Percentiles rank a stretch among this genome's conserved stretches.
phyloP scores from a whole-genome alignment of 306 rosid genomes.

The Begonia loranthoides region DNA sequence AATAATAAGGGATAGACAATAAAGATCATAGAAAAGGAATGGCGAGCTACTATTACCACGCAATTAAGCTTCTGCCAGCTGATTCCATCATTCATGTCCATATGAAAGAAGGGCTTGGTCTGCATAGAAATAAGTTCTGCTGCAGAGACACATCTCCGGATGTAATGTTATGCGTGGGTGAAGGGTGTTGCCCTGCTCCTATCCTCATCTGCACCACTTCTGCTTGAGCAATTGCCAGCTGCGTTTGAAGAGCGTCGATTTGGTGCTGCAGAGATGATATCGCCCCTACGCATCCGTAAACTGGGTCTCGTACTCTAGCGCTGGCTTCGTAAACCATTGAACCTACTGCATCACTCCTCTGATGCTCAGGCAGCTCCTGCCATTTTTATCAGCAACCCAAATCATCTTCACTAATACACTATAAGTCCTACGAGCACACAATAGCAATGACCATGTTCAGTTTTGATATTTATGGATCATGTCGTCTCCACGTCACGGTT shows the following conservation, averaged over 20 bases:
- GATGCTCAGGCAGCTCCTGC: constrained; percentile 76
- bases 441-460: not conserved
- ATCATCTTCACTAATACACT: too few species aligned
- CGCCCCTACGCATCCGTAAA: constrained; percentile 91
- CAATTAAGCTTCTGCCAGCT: constrained; percentile 23
- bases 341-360: constrained; percentile 86
- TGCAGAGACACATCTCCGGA: too few species aligned
- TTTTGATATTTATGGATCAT: not conserved
- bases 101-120: constrained; percentile 52
- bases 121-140: constrained; percentile 7
- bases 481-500: constrained; percentile 27
- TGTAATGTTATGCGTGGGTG: constrained; percentile 9
- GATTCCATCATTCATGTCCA: constrained; percentile 44
- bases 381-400: not conserved
- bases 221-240: constrained; percentile 66
- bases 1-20: constrained; percentile 61
- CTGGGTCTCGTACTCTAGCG: constrained; percentile 82
- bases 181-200: constrained; percentile 6
- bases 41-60: not conserved
- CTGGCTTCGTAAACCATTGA: constrained; percentile 94
- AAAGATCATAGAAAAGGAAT: not conserved
- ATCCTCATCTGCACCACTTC: constrained; percentile 65
- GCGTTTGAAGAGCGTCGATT: constrained; percentile 63
- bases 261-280: constrained; percentile 85
- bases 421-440: not conserved